Percentiles rank a stretch among this genome's conserved stretches.
Conservation (phyloP, 768 basidiomycete species). For the Pulveroboletus sp. region DNA sequence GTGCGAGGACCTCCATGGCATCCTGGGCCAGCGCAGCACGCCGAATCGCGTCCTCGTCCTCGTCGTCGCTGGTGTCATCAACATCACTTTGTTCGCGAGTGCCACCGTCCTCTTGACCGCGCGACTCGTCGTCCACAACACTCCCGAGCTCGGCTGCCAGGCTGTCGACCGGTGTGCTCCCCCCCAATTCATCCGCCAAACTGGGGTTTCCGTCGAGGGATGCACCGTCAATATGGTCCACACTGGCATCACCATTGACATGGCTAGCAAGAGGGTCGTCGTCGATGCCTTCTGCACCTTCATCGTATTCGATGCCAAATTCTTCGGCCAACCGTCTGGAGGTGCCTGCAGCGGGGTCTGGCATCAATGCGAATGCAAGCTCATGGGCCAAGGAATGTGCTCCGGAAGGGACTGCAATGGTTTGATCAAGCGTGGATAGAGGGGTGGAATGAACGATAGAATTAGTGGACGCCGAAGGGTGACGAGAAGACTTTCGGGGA, state of each 20-base stretch:
- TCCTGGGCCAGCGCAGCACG: slow-evolving; percentile 40
- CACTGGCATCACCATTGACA: slow-evolving; percentile 25
- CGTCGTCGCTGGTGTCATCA: slow-evolving; percentile 22
- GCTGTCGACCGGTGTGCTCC: slow-evolving; percentile 13
- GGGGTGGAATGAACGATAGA: slow-evolving; percentile 23
- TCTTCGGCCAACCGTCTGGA: slow-evolving; percentile 83
- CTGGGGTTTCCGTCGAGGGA: slow-evolving; percentile 30
- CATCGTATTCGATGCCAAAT: slow-evolving; percentile 87
- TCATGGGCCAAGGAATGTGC: slow-evolving; percentile 80
- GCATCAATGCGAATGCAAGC: slow-evolving; percentile 83
- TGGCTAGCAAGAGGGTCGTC: slow-evolving; percentile 24
- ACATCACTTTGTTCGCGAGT: slow-evolving; percentile 10
- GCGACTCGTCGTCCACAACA: slow-evolving; percentile 18
- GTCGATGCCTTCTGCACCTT: slow-evolving; percentile 80
- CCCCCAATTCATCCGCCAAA: slow-evolving; percentile 44
- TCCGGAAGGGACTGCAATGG: slow-evolving; percentile 28
- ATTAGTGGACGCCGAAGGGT: slow-evolving; percentile 23
- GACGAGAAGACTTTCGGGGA: slow-evolving; percentile 30
- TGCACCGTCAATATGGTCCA: slow-evolving; percentile 31
- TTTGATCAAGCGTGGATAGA: slow-evolving; percentile 32
- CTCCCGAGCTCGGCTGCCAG: slow-evolving; percentile 25
- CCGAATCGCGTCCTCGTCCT: slow-evolving; percentile 26
- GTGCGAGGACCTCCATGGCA: slow-evolving; percentile 69
- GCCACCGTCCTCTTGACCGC: slow-evolving; percentile 9
- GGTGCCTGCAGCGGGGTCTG: slow-evolving; percentile 69